Evolutionary conservation across 208 protist species (phyloP).

Genomic region (Phytomonas sp.): DNA sequence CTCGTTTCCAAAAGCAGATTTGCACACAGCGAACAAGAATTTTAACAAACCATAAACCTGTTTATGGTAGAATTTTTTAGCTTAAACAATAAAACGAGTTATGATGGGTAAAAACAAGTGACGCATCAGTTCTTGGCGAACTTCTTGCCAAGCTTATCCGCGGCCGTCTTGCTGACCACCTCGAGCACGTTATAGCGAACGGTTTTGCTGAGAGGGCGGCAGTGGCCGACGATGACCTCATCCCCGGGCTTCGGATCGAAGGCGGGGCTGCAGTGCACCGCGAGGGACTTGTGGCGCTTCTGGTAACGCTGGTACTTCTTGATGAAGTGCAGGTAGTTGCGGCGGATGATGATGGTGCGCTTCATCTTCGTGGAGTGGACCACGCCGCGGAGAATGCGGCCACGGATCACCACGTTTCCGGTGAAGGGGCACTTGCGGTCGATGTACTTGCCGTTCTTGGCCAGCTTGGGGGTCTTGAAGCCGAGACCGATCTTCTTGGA

Average conservation of each 20-base stretch:
- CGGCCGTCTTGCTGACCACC: slow-evolving; percentile 82
- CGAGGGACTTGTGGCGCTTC: slow-evolving; percentile 99
- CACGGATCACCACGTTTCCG: slow-evolving; percentile 98
- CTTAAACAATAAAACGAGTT: slow-evolving; percentile 8
- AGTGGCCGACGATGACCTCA: slow-evolving; percentile 98
- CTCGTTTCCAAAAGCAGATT: background rate
- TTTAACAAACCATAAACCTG: background rate
- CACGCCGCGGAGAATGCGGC: slow-evolving; percentile 97
- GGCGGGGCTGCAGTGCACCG: slow-evolving; percentile 97
- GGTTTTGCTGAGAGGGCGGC: slow-evolving; percentile 99
- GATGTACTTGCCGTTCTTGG: slow-evolving; percentile 98
- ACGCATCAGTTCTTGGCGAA: slow-evolving; percentile 72
- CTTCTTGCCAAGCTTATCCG: slow-evolving; percentile 83
- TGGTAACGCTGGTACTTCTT: slow-evolving; percentile 99
- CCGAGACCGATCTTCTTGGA: slow-evolving; percentile 97
- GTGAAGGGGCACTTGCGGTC: slow-evolving; percentile 99
- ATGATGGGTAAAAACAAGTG: background rate
- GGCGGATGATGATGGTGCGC: slow-evolving; percentile 97
- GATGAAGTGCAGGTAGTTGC: slow-evolving; percentile 99
- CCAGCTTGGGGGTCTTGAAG: slow-evolving; percentile 98
- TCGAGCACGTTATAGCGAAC: slow-evolving; percentile 99
- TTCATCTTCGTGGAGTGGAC: slow-evolving; percentile 99
- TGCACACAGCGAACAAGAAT: background rate
- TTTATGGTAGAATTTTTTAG: background rate
- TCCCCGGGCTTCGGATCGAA: slow-evolving; percentile 99